Base-by-base conservation (phyloP, 257 asterid genomes). In the Nicotiana sylvestris region DNA sequence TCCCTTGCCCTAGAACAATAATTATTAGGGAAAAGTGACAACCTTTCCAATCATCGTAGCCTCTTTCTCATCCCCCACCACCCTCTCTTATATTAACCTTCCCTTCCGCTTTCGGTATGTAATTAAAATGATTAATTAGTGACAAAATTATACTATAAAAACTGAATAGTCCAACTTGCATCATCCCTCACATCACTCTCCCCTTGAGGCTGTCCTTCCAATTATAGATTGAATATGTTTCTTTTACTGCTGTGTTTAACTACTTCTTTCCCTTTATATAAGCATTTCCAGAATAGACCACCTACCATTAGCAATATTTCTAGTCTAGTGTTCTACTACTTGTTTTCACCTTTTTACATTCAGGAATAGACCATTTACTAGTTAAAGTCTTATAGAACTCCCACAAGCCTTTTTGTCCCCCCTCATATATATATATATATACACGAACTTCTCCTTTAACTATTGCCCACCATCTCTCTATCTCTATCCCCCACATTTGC, bases 401-500 rank as follows among this genome's bases (percentile, higher is more conserved):
- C 43, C 57, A 35, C 4, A 78, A 33, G 51, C 33, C 82, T 13
- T n/a, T 78, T 78, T 74, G 37, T 61, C 60, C 39, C 58, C 74
- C 60, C 30, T 39, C 16, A 13, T 77, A 33, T 32, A 66, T 43
- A 33, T 13, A 53, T 13, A 53, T 51, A 53, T 53, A 53, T 0
- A 13, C 18, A 15, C 16, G 4, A 27, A 27, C 64, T 78, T 79
- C 17, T 62, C 56, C 27, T 9, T 61, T 49, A 21, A 64, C 82
- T 60, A 39, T 43, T 79, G 35, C 70, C 70, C 60, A 25, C 70
- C 82, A 79, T 58, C 82, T 78, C 51, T 77, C 5, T 56, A 10
- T 27, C 33, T 58, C 55, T 39, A 37, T n/a, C 57, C 58, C 62
- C 8, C 60, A 55, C 13, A 74, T 5, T 51, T 61, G 67, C 13